Base-by-base conservation (phyloP, 2,329 filamentous ascomycete genomes). In the Beauveria scarabaeidicola region DNA sequence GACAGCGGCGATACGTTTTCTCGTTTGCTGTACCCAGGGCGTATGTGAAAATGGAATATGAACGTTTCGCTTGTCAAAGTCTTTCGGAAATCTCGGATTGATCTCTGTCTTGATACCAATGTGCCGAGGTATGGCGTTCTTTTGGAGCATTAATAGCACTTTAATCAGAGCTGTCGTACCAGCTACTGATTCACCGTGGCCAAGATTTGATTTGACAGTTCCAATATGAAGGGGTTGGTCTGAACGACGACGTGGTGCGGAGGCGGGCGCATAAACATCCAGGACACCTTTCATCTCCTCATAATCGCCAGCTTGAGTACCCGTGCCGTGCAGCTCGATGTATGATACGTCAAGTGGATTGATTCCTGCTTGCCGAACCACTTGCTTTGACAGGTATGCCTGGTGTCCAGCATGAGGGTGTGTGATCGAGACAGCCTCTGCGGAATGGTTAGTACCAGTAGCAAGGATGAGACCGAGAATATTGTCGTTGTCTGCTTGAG, bases 311-410 rank as follows among this genome's bases (percentile, higher is more conserved):
- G 88, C 90, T 71, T 94, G 89, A 0, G 90, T 96, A 40, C 91
- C 91, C 3, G 91, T 96, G 17, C 89, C 91, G 71, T 96, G 90
- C 85, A 94, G 91, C 73, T 95, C 91, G 9, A 95, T 85, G 68
- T 93, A 94, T 71, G 85, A 85, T 53, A 96, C 81, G 64, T 92
- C 88, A 55, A 85, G 80, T 2, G 90, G 87, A 67, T 92, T 86
- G 25, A 94, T 81, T 61, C 87, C 87, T 46, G 89, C 86, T 47
- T 89, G 82, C 52, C 87, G 81, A 1, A 93, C 78, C 29, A 94
- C 85, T 43, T 83, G 78, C 60, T 82, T 81, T 66, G 88, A 92
- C 11, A 93, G 75, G 53, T 82, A 77, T 13, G 88, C 84, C 71
- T 95, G 91, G 0, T 88, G 87, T 17, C 84, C 87, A 3, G 84